These are phyloP conservation scores for Oleoguttula mirabilis DNA, from an alignment of 495 filamentous ascomycete genomes.

Conservation along the genomic window DNA sequence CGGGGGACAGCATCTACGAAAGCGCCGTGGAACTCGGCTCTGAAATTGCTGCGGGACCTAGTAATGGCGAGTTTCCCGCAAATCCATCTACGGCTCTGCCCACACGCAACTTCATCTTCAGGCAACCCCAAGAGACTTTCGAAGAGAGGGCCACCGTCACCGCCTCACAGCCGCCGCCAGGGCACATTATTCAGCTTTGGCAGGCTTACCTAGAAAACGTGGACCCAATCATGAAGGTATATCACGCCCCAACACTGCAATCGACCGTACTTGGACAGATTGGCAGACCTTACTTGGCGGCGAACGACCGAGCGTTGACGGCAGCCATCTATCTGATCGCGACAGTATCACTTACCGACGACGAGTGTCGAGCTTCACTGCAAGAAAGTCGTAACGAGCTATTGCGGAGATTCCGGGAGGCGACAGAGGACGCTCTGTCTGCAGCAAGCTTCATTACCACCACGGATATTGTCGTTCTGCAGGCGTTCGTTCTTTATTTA, in stretches of 20 bases:
- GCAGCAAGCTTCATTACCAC: slow-evolving; percentile 12
- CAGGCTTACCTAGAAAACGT: slow-evolving; percentile 34
- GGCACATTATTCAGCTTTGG: slow-evolving; percentile 43
- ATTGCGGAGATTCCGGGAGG: slow-evolving; percentile 1
- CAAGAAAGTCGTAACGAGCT: background rate
- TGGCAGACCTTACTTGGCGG: slow-evolving; percentile 18
- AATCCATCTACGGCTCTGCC: too few species aligned
- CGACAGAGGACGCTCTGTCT: slow-evolving; percentile 14
- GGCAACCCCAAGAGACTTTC: background rate
- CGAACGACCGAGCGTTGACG: slow-evolving; percentile 45
- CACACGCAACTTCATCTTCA: slow-evolving; percentile 5
- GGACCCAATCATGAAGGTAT: slow-evolving; percentile 59
- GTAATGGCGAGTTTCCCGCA: too few species aligned
- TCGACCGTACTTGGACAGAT: slow-evolving; percentile 22
- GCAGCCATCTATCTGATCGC: slow-evolving; percentile 14
- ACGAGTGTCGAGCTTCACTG: slow-evolving; percentile 11
- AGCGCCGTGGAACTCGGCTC: background rate
- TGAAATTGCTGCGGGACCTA: background rate
- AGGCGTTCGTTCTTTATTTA: slow-evolving; percentile 15
- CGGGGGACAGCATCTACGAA: slow-evolving; percentile 7
- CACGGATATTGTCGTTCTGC: slow-evolving; percentile 5
- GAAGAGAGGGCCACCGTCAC: background rate
- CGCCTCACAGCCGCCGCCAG: background rate
- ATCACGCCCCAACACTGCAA: slow-evolving; percentile 33
- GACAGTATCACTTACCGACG: slow-evolving; percentile 7